A percentile compares a stretch with the other conserved stretches of the same genome.
Evolutionary conservation across 129 eudicot species (phyloP).

Genomic region (Helianthus annuus): DNA sequence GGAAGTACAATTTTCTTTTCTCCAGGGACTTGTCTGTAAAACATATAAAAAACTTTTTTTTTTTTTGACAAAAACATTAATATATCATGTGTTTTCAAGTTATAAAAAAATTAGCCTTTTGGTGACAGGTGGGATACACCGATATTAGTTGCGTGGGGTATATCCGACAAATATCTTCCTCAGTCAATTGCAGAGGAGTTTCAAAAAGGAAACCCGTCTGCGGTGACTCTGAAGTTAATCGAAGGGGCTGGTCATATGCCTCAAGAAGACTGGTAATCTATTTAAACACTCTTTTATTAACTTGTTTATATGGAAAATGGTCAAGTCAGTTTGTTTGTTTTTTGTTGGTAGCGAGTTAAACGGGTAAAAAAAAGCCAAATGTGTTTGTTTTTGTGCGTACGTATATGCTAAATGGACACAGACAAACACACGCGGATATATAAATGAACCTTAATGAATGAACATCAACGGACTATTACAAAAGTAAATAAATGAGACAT

Average conservation of each 20-base stretch:
- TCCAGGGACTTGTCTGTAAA: background rate
- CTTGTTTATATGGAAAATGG: background rate
- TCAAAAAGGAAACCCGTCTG: slow-evolving; percentile 66
- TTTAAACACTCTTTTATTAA: background rate
- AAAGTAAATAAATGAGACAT: no score
- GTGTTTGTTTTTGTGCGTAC: background rate
- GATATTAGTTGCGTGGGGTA: slow-evolving; percentile 87
- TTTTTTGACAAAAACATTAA: background rate
- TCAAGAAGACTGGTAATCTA: slow-evolving; percentile 93
- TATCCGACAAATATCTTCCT: slow-evolving; percentile 94
- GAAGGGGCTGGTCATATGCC: slow-evolving; percentile 99
- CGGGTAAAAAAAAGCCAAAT: background rate
- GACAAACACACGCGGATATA: no score
- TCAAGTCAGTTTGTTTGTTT: background rate
- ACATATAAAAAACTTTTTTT: background rate
- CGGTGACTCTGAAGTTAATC: slow-evolving; percentile 66
- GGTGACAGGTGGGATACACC: slow-evolving; percentile 84
- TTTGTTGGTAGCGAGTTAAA: background rate
- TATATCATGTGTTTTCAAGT: slow-evolving; percentile 1
- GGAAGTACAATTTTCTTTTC: background rate
- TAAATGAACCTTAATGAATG: no score
- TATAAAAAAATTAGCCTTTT: background rate
- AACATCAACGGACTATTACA: no score
- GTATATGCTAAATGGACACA: no score
- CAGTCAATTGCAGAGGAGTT: slow-evolving; percentile 95